phyloP scores from a whole-genome alignment of 768 basidiomycete species.

The Punctularia strigosozonata region DNA sequence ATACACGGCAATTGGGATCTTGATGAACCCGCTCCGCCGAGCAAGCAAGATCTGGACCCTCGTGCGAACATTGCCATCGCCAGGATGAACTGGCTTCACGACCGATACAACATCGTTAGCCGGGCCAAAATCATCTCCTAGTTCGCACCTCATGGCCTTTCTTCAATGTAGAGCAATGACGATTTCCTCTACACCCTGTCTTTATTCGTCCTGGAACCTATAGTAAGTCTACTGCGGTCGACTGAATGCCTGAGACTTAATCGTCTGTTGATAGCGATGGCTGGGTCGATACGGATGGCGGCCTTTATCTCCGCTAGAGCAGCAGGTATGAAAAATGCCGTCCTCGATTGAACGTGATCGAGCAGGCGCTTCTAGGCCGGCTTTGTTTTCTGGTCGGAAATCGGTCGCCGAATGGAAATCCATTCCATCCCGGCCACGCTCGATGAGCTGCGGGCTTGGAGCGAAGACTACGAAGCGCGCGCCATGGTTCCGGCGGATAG shows the following conservation, averaged over 20 bases:
- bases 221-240: slow-evolving; percentile 14
- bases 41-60: slow-evolving; percentile 22
- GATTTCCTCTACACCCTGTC: slow-evolving; percentile 31
- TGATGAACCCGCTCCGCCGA: slow-evolving; percentile 4
- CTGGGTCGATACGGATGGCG: slow-evolving; percentile 33
- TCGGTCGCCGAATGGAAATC: slow-evolving; percentile 36
- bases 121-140: neutral
- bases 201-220: slow-evolving; percentile 26
- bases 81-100: slow-evolving; percentile 31
- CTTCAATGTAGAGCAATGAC: slow-evolving; percentile 19
- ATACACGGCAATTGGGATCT: slow-evolving; percentile 4
- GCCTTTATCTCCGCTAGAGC: slow-evolving; percentile 29
- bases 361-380: slow-evolving; percentile 25
- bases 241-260: neutral
- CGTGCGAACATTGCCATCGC: slow-evolving; percentile 29
- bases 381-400: slow-evolving; percentile 29
- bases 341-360: neutral
- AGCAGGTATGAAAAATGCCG: slow-evolving; percentile 23
- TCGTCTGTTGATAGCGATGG: slow-evolving; percentile 21
- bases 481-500: slow-evolving; percentile 29
- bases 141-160: neutral
- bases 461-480: slow-evolving; percentile 30
- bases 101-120: slow-evolving; percentile 27
- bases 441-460: slow-evolving; percentile 26
- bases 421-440: slow-evolving; percentile 30